Conservation (phyloP, 202 grass and related monocot genomes). For the Elaeis oleifera region DNA sequence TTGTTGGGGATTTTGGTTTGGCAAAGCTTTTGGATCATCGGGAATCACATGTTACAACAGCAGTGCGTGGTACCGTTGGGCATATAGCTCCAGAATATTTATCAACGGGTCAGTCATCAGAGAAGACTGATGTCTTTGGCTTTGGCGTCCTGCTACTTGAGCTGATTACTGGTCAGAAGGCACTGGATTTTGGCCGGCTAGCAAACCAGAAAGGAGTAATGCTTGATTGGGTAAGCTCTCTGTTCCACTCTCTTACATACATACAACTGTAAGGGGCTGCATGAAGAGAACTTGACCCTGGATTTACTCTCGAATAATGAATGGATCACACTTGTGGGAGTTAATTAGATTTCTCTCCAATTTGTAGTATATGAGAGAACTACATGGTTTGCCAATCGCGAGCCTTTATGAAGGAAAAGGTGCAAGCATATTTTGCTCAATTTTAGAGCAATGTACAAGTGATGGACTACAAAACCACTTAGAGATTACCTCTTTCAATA, state of each 20-base stretch:
- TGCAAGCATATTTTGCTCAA: no score
- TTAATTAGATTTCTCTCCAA: no score
- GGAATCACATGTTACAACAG: slow-evolving; percentile 92
- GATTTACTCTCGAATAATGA: no score
- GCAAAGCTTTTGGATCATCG: slow-evolving; percentile 90
- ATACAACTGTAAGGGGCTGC: no score
- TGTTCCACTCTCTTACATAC: neutral
- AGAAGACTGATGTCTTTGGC: slow-evolving; percentile 98
- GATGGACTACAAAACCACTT: no score
- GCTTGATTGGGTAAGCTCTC: slow-evolving; percentile 74
- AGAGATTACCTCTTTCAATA: no score
- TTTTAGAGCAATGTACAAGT: no score
- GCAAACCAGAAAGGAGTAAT: slow-evolving; percentile 80
- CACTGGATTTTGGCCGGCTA: slow-evolving; percentile 77
- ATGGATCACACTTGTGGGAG: no score
- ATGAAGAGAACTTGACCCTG: no score
- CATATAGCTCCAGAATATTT: slow-evolving; percentile 97
- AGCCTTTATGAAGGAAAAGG: no score
- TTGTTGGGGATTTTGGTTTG: slow-evolving; percentile 92
- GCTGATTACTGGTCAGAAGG: slow-evolving; percentile 92
- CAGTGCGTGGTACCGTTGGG: slow-evolving; percentile 84
- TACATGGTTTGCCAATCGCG: no score
- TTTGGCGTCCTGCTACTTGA: slow-evolving; percentile 89
- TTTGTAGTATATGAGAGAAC: no score
- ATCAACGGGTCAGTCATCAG: slow-evolving; percentile 90